phyloP scores from a whole-genome alignment of 2,329 filamentous ascomycete genomes.

The Verticillium alfalfae region DNA sequence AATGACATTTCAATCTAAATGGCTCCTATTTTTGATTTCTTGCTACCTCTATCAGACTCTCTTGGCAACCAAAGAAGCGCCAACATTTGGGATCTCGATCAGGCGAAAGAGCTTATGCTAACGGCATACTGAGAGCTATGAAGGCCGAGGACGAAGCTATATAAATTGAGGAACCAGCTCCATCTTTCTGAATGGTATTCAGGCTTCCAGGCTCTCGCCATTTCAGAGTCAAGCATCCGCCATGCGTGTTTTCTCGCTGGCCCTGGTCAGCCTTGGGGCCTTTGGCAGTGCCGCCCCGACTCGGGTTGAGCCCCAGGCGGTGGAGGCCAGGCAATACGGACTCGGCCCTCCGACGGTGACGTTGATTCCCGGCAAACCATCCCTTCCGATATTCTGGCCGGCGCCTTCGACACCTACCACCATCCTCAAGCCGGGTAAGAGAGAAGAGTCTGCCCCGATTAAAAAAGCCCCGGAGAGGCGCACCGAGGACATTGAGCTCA shows the following conservation, averaged over 20 bases:
- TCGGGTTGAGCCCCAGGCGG: background rate
- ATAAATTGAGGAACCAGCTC: background rate
- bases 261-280: conserved; percentile 1
- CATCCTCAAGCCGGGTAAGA: background rate
- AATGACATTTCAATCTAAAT: background rate
- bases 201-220: background rate
- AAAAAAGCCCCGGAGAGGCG: background rate
- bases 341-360: conserved; percentile 4
- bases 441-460: background rate
- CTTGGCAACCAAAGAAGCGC: background rate
- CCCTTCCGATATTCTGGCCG: background rate
- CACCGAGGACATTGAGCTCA: background rate
- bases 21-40: background rate
- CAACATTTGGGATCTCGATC: background rate
- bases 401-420: background rate
- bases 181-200: background rate
- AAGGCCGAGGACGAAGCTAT: background rate
- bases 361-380: background rate
- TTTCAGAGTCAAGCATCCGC: background rate
- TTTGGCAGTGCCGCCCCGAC: conserved; percentile 3
- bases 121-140: no score
- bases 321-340: background rate
- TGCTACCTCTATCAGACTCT: background rate
- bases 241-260: background rate
- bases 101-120: no score